These are phyloP conservation scores for Tolypocladium tundrense DNA, from an alignment of 2,329 filamentous ascomycete genomes.

Conservation along the genomic window DNA sequence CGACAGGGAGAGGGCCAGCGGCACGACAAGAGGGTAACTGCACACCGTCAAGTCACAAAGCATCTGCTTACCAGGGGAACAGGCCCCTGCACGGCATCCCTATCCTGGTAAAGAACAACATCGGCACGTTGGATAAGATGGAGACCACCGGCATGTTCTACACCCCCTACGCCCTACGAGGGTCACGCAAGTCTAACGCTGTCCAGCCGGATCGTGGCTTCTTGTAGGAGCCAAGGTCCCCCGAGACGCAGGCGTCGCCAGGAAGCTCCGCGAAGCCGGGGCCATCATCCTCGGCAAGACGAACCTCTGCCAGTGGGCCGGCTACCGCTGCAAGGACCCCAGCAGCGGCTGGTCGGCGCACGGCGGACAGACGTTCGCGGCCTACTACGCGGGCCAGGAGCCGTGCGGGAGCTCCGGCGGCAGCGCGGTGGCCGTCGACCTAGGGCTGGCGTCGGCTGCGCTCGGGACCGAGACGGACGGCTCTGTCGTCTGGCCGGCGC, in stretches of 20 bases:
- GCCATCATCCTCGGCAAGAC: constrained; percentile 55
- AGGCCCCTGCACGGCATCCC: constrained; percentile 51
- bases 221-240: constrained; percentile 44
- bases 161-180: not conserved
- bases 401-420: constrained; percentile 52
- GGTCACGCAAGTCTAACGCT: not conserved
- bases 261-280: constrained; percentile 47
- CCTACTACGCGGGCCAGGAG: constrained; percentile 51
- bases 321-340: constrained; percentile 43
- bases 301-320: constrained; percentile 54
- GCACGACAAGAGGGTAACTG: constrained; percentile 12
- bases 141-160: constrained; percentile 33
- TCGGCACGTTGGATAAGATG: constrained; percentile 50
- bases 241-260: constrained; percentile 44
- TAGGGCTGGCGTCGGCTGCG: constrained; percentile 48
- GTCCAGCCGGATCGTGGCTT: constrained; percentile 42
- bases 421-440: constrained; percentile 45
- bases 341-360: constrained; percentile 54
- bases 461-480: constrained; percentile 47
- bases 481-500: constrained; percentile 15
- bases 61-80: not conserved
- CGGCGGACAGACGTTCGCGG: constrained; percentile 50
- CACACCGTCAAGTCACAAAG: not conserved
- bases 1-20: constrained; percentile 18
- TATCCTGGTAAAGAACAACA: constrained; percentile 56